Evolutionary conservation across 345 rosid genomes (phyloP).

Genomic region (Excoecaria cochinchinensis): DNA sequence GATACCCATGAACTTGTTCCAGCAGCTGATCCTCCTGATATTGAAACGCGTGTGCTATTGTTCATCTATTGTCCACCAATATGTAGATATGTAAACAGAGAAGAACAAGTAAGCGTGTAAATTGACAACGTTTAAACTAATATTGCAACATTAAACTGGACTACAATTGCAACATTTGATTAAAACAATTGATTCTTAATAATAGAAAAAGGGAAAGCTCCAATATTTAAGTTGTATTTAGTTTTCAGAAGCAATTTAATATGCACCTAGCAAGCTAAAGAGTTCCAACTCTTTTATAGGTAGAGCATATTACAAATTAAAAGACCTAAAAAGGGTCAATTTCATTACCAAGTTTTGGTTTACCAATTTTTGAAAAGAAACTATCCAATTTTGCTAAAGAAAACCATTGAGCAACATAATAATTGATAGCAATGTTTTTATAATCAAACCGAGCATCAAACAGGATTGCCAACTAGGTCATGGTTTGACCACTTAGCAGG

Average conservation of each 20-base stretch:
- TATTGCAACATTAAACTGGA: neutral
- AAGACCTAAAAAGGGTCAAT: neutral
- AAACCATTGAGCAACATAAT: neutral
- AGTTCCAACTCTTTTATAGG: neutral
- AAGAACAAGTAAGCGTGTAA: neutral
- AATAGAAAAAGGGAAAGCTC: neutral
- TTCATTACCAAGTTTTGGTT: neutral
- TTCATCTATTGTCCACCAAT: conserved; percentile 5
- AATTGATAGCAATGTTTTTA: neutral
- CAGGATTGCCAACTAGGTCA: no score
- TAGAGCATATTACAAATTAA: no score
- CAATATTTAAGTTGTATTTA: neutral
- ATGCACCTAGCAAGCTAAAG: neutral
- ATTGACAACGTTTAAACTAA: neutral
- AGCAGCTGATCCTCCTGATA: conserved; percentile 33
- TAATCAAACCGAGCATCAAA: no score
- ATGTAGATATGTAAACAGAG: neutral
- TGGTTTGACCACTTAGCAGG: no score
- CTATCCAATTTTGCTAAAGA: neutral
- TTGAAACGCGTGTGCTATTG: conserved; percentile 12
- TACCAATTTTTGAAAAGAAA: neutral
- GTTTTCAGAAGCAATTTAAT: conserved; percentile 6
- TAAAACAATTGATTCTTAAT: neutral
- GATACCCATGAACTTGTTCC: conserved; percentile 71
- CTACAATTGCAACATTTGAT: neutral